These are phyloP conservation scores for Tetrahymena borealis DNA, from an alignment of 73 alveolate species.

Conservation along the genomic window DNA sequence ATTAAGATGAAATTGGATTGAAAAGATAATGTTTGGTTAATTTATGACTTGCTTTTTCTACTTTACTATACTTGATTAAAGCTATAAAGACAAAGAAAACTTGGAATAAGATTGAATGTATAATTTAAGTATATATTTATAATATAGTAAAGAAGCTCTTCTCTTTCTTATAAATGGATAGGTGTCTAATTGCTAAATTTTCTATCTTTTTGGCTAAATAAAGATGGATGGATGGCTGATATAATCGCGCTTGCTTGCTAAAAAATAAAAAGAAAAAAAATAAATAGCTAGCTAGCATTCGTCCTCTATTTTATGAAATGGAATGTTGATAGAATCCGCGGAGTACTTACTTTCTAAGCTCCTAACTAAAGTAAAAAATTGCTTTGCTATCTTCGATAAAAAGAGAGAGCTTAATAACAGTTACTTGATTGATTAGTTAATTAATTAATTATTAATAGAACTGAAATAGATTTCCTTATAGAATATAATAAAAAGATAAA, in stretches of 20 bases:
- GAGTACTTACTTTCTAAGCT: slow-evolving; percentile 1
- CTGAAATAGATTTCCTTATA: not conserved
- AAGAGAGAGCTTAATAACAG: not conserved
- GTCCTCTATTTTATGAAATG: too few species aligned
- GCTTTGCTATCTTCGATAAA: not conserved
- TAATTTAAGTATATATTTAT: not conserved
- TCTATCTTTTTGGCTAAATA: not conserved
- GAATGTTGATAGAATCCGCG: not conserved
- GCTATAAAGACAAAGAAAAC: not conserved
- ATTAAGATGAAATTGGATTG: too few species aligned
- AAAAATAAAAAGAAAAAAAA: not conserved
- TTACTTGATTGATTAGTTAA: not conserved
- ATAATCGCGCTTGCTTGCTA: not conserved
- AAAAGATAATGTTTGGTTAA: not conserved
- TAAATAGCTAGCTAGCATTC: too few species aligned
- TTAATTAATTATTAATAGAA: not conserved
- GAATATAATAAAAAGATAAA: not conserved
- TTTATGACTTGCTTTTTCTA: not conserved
- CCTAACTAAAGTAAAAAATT: not conserved
- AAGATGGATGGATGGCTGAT: not conserved
- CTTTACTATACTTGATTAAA: not conserved
- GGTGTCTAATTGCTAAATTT: not conserved
- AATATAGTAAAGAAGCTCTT: not conserved
- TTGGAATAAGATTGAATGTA: not conserved
- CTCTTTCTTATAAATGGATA: not conserved